Evolutionary conservation across 2,329 filamentous ascomycete genomes (phyloP).

Genomic region (Colletotrichum sp.): DNA sequence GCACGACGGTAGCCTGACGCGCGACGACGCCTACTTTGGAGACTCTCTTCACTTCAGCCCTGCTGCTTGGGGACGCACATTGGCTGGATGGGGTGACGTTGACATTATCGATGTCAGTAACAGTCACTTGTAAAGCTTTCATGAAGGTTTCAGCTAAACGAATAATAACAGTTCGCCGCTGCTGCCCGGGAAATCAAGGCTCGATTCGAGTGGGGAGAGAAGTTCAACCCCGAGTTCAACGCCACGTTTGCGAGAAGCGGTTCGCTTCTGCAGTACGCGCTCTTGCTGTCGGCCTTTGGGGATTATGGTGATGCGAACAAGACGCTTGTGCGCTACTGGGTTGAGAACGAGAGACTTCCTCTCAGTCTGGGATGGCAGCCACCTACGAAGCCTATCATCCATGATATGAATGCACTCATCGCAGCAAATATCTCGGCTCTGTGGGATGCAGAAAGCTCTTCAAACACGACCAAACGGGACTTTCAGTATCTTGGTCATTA

Average conservation of each 20-base stretch:
- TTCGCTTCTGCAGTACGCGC: background rate
- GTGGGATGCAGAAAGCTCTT: background rate
- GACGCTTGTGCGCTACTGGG: background rate
- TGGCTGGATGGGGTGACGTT: slow-evolving; percentile 1
- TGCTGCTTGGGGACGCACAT: slow-evolving; percentile 26
- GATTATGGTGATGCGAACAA: background rate
- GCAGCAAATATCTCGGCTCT: background rate
- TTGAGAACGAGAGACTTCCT: background rate
- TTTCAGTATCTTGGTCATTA: background rate
- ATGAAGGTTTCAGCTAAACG: background rate
- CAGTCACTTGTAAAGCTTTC: too few species aligned
- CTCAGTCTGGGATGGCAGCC: background rate
- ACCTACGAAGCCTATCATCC: background rate
- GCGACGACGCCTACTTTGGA: slow-evolving; percentile 31
- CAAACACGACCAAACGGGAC: background rate
- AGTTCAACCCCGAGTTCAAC: slow-evolving; percentile 28
- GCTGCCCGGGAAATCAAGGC: slow-evolving; percentile 30
- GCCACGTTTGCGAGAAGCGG: background rate
- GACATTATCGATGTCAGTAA: background rate
- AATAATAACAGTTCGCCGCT: slow-evolving; percentile 8
- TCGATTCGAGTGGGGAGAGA: slow-evolving; percentile 25
- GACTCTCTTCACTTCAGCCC: slow-evolving; percentile 33
- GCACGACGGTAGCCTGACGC: slow-evolving; percentile 34
- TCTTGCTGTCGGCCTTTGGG: background rate
- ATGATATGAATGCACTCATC: background rate